phyloP scores from a whole-genome alignment of 1,284 basidiomycete genomes.

The Pholiota adiposa region DNA sequence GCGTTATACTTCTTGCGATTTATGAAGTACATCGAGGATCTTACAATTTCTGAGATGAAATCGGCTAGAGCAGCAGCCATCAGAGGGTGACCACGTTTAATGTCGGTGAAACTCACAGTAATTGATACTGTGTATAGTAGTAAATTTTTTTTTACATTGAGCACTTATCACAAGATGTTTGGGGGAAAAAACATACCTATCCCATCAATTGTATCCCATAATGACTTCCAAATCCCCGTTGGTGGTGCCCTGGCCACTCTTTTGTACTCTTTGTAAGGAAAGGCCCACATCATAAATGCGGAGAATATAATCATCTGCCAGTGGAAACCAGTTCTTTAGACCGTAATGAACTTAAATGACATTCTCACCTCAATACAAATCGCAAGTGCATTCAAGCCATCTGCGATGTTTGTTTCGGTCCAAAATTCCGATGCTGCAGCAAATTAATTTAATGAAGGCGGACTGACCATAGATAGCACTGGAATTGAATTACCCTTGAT shows the following conservation, averaged over 20 bases:
- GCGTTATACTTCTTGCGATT: constrained; percentile 13
- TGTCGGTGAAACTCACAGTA: constrained; percentile 54
- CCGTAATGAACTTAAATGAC: not conserved
- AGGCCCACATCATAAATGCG: constrained; percentile 81
- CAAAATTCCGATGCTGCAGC: constrained; percentile 71
- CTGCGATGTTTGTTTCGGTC: constrained; percentile 79
- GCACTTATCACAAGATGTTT: not conserved
- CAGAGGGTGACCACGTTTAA: not conserved
- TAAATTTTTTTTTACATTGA: not conserved
- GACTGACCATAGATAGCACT: not conserved
- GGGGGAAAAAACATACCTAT: constrained; percentile 49
- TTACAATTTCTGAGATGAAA: constrained; percentile 17
- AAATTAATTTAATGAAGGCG: not conserved
- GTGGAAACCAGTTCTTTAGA: not conserved
- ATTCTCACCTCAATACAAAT: constrained; percentile 77
- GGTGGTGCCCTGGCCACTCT: constrained; percentile 32
- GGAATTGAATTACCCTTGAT: constrained; percentile 52
- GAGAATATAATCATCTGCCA: constrained; percentile 82
- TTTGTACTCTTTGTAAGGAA: constrained; percentile 71
- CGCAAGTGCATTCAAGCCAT: constrained; percentile 82
- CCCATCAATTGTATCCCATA: too few relatives aligned
- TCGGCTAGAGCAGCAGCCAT: constrained; percentile 13
- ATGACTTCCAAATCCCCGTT: constrained; percentile 63
- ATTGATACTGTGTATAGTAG: constrained; percentile 62
- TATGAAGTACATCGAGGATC: constrained; percentile 21